A percentile compares a stretch with the other conserved stretches of the same genome.
These are phyloP conservation scores for Turritis glabra DNA, from an alignment of 345 rosid species.

Conservation along the genomic window DNA sequence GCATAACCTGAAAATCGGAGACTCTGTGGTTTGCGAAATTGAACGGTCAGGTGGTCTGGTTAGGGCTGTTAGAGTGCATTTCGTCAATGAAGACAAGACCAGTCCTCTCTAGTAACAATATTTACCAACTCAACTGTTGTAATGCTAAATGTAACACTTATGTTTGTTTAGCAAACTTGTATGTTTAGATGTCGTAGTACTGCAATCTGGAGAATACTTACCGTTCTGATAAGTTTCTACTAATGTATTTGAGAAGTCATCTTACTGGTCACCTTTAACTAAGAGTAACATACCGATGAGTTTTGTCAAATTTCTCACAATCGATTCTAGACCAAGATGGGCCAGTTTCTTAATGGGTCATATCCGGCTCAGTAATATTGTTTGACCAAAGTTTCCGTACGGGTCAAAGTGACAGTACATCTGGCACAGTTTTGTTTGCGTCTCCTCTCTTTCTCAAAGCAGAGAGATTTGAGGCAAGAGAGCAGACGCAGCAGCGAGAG, in stretches of 20 bases:
- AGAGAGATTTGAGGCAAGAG: not conserved
- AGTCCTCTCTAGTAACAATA: not conserved
- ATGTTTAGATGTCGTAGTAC: not conserved
- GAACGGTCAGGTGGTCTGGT: constrained; percentile 25
- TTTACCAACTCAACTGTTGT: not conserved
- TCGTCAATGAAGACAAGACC: not conserved
- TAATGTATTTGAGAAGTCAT: too few relatives aligned
- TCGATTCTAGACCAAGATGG: not conserved
- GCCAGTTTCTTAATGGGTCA: not conserved
- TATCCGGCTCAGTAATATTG: not conserved
- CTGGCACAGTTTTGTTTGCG: not conserved
- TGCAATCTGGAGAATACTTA: too few relatives aligned
- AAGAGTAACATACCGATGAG: not conserved
- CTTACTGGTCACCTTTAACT: not conserved
- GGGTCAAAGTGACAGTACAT: not conserved
- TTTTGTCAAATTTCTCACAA: not conserved
- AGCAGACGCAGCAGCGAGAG: not conserved
- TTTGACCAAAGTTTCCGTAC: not conserved
- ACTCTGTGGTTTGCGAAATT: constrained; percentile 27
- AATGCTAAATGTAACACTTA: not conserved
- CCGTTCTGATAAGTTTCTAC: too few relatives aligned
- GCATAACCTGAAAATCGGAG: constrained; percentile 12
- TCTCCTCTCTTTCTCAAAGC: not conserved
- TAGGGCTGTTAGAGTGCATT: constrained; percentile 15
- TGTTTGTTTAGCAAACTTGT: not conserved